These are phyloP conservation scores for Boletus huronensis DNA, from an alignment of 768 basidiomycete species.

Conservation along the genomic window DNA sequence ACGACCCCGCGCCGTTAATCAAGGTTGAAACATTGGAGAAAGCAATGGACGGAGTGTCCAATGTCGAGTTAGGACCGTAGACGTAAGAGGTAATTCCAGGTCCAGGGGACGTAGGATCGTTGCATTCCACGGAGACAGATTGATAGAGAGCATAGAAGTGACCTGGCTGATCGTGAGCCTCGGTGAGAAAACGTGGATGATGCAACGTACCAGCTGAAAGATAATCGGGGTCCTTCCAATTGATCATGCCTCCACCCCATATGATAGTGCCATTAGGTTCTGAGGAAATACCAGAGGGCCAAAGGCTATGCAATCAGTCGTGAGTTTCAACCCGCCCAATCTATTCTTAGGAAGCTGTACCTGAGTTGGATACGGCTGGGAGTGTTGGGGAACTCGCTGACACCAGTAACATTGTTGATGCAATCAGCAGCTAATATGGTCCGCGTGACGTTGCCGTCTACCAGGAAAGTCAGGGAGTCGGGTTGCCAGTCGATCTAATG, in stretches of 20 bases:
- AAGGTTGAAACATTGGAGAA: constrained; percentile 59
- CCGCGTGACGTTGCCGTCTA: constrained; percentile 72
- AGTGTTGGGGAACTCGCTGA: constrained; percentile 67
- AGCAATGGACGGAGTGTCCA: constrained; percentile 48
- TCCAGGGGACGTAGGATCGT: constrained; percentile 42
- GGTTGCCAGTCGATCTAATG: constrained; percentile 78
- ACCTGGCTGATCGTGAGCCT: constrained; percentile 34
- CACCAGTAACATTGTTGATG: constrained; percentile 47
- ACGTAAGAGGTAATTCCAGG: constrained; percentile 59
- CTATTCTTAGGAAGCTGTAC: constrained; percentile 33
- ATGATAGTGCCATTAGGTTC: constrained; percentile 64
- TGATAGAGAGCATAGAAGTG: constrained; percentile 68
- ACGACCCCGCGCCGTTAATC: constrained; percentile 38
- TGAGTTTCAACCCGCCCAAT: background rate
- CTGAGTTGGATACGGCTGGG: constrained; percentile 80
- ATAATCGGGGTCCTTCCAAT: constrained; percentile 82
- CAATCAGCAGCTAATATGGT: constrained; percentile 61
- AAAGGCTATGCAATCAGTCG: constrained; percentile 42
- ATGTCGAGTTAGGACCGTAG: constrained; percentile 54
- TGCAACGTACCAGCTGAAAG: constrained; percentile 47
- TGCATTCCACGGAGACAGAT: constrained; percentile 62
- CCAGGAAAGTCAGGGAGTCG: constrained; percentile 56
- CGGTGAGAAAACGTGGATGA: background rate
- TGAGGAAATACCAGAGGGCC: constrained; percentile 74
- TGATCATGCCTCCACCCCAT: constrained; percentile 82